Conservation (phyloP, 306 rosid genomes). For the Rosa rugosa region DNA sequence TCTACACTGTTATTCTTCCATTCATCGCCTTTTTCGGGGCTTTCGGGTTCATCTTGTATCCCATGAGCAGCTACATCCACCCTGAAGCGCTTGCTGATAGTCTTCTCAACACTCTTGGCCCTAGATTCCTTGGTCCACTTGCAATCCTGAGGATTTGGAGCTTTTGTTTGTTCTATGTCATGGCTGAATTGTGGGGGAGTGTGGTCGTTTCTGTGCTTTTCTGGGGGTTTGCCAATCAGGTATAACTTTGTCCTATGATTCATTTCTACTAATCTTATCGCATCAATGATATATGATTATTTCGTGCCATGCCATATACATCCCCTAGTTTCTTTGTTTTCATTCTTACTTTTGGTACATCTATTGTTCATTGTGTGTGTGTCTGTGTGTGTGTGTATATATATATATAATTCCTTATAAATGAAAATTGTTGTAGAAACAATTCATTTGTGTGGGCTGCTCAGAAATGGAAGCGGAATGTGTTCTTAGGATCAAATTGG, state of each 20-base stretch:
- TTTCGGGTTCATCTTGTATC: constrained; percentile 81
- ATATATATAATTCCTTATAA: neutral
- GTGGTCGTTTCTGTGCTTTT: constrained; percentile 91
- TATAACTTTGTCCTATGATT: constrained; percentile 26
- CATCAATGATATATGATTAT: neutral
- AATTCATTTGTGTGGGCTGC: neutral
- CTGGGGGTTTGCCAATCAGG: constrained; percentile 99
- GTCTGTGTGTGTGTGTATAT: too few species aligned
- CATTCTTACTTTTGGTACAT: neutral
- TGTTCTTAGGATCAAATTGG: neutral
- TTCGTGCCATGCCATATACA: neutral
- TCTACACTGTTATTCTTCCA: constrained; percentile 76
- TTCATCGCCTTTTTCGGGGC: constrained; percentile 94
- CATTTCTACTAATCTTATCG: neutral
- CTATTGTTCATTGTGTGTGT: too few species aligned
- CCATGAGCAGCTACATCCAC: constrained; percentile 75
- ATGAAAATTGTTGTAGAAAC: neutral
- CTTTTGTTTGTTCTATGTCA: constrained; percentile 94
- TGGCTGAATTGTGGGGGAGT: constrained; percentile 99
- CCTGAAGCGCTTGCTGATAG: constrained; percentile 82
- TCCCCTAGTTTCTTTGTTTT: neutral
- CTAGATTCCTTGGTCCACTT: constrained; percentile 87
- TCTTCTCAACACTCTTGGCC: constrained; percentile 78
- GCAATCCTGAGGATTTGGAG: constrained; percentile 95
- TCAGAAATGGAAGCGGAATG: neutral